Conservation (phyloP, 2,329 filamentous ascomycete species). For the Harringtonia lauricola region DNA sequence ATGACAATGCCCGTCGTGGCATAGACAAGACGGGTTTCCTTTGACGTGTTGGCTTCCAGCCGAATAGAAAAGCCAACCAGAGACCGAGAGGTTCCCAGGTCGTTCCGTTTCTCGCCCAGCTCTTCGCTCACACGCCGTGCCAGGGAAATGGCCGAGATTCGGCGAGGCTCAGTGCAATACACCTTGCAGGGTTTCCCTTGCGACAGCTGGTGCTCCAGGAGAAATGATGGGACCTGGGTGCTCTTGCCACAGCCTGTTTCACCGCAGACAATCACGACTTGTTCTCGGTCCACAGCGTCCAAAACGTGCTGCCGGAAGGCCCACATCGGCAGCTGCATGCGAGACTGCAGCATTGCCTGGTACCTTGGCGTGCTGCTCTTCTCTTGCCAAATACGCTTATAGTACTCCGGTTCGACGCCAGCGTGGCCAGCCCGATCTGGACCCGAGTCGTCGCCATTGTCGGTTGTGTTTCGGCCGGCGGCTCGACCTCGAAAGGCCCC, state of each 20-base stretch:
- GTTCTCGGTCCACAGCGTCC: slow-evolving; percentile 63
- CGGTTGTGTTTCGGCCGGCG: slow-evolving; percentile 31
- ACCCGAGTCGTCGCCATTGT: slow-evolving; percentile 35
- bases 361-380: slow-evolving; percentile 51
- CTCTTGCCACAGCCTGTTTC: slow-evolving; percentile 97
- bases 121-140: slow-evolving; percentile 91
- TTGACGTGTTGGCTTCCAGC: slow-evolving; percentile 75
- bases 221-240: slow-evolving; percentile 90
- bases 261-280: slow-evolving; percentile 87
- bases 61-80: slow-evolving; percentile 92
- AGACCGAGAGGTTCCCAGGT: slow-evolving; percentile 72
- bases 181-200: slow-evolving; percentile 78
- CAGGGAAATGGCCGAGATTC: slow-evolving; percentile 92
- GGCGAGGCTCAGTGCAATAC: slow-evolving; percentile 87
- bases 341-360: slow-evolving; percentile 65
- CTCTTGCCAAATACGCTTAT: slow-evolving; percentile 47
- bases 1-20: slow-evolving; percentile 92
- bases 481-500: slow-evolving; percentile 61
- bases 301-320: slow-evolving; percentile 70
- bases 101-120: slow-evolving; percentile 71
- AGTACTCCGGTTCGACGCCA: slow-evolving; percentile 30
- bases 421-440: slow-evolving; percentile 30
- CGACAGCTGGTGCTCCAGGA: slow-evolving; percentile 78
- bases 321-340: slow-evolving; percentile 84
- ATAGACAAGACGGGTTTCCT: slow-evolving; percentile 76